These are phyloP conservation scores for Euphorbia corollata DNA, from an alignment of 441 rosid genomes.

Conservation along the genomic window DNA sequence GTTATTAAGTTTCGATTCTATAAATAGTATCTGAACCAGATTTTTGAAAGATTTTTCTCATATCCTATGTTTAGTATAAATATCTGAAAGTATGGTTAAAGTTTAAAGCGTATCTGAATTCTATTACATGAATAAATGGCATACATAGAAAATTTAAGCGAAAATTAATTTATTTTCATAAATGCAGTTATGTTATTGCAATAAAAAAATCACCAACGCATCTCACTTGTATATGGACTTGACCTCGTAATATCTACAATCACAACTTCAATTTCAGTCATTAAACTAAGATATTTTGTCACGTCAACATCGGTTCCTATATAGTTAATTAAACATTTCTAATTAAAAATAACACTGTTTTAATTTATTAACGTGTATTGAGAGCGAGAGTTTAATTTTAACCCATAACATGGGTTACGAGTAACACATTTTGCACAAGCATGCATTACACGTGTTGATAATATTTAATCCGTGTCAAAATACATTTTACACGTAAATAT, in stretches of 20 bases:
- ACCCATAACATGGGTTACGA: neutral
- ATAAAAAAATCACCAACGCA: no score
- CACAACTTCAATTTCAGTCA: no score
- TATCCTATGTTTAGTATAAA: neutral
- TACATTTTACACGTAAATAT: neutral
- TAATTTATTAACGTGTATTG: neutral
- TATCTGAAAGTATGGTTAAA: neutral
- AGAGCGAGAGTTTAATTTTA: neutral
- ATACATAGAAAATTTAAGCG: no score
- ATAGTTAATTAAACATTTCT: no score
- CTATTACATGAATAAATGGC: no score
- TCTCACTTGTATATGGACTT: no score
- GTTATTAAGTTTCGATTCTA: neutral
- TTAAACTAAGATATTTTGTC: no score
- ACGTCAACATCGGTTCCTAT: no score
- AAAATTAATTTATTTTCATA: no score
- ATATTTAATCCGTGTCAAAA: neutral
- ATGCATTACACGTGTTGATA: conserved; percentile 7
- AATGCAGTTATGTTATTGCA: no score
- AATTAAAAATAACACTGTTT: neutral
- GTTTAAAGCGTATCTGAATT: neutral
- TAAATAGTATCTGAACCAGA: neutral
- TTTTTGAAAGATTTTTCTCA: neutral
- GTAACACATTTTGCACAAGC: neutral
- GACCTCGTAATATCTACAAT: no score